Base-by-base conservation (phyloP, 306 rosid species). In the Vigna reflexopilosa region DNA sequence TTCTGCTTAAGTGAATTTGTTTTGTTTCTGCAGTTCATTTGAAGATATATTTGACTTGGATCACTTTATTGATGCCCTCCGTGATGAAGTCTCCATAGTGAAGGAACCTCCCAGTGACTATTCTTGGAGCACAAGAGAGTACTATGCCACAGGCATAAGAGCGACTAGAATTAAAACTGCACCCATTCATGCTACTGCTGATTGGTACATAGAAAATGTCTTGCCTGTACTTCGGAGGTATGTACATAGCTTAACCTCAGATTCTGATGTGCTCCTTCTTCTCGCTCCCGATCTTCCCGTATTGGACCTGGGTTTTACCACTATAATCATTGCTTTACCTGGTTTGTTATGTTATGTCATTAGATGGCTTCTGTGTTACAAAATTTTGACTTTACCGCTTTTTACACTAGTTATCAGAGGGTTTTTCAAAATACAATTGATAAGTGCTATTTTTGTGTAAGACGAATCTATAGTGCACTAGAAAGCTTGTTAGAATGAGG, bases 121-220 rank as follows among this genome's bases (percentile, higher is more conserved):
- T 77, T 82, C 90, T 50, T 95, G 97, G 97, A 95, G 99, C 82
- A 87, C 99, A 16, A 88, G 99, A 88, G 98, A 95, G 73, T 95
- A 86, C 83, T 95, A 95, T 77, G 96, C 89, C 57, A 87, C 90
- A 0, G 98, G 98, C 57, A 95, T 91, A 75, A 93, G 99, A 56
- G 83, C 78, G 65, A 95, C 94, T 15, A 82, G 99, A 84, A 87
- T 95, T 74, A 95, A 95, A 87, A 89, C 98, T 61, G 96, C 98
- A 30, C 99, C 99, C 13, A 84, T 87, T 83, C 99, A 93, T 72
- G 99, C 99, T 70, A 86, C 96, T 9, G 94, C 93, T 42, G 90
- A 90, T 54, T 95, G 99, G 99, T 95, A 93, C 81, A 87, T 78
- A 61, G 97, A 95, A 70, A 93, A 91, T 77, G 97, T 93, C 51